A percentile compares a stretch with the other conserved stretches of the same genome.
phyloP scores from a whole-genome alignment of 1,284 basidiomycete genomes.

The Ustilago loliicola region DNA sequence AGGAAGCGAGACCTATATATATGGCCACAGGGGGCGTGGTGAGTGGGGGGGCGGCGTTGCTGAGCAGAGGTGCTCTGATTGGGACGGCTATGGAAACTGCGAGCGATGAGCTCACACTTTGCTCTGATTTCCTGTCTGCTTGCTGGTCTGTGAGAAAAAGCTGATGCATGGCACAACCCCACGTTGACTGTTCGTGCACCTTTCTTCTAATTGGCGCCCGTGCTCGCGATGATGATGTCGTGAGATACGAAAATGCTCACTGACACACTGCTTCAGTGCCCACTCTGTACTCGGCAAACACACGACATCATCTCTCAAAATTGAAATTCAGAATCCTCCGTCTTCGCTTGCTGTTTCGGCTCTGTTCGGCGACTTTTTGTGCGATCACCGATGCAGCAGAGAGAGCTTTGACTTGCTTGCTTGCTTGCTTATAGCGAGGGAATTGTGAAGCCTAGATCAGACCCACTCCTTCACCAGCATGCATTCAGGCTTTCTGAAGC shows the following conservation, averaged over 20 bases:
- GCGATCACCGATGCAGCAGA: not conserved
- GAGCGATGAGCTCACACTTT: slow-evolving; percentile 11
- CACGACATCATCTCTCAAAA: slow-evolving; percentile 28
- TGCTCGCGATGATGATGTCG: slow-evolving; percentile 33
- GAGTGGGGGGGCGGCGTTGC: not conserved
- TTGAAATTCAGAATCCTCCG: slow-evolving; percentile 21
- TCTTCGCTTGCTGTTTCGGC: not conserved
- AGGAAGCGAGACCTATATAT: not conserved
- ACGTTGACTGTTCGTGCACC: slow-evolving; percentile 27
- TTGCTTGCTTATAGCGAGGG: not conserved
- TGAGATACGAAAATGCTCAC: slow-evolving; percentile 9
- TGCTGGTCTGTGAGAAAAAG: slow-evolving; percentile 9
- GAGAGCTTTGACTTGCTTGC: not conserved
- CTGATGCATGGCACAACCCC: slow-evolving; percentile 14
- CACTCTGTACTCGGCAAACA: slow-evolving; percentile 11
- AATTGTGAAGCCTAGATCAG: not conserved
- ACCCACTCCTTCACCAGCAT: no score
- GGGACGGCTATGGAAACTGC: slow-evolving; percentile 24
- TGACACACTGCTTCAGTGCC: slow-evolving; percentile 34
- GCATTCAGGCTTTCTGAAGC: no score
- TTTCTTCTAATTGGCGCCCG: slow-evolving; percentile 20
- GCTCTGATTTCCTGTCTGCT: not conserved
- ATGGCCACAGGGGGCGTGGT: not conserved
- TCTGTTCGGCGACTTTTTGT: slow-evolving; percentile 20
- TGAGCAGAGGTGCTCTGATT: not conserved